A percentile compares a stretch with the other conserved stretches of the same genome.
These are phyloP conservation scores for Pestalotiopsis fici DNA, from an alignment of 2,329 filamentous ascomycete species.

Conservation along the genomic window DNA sequence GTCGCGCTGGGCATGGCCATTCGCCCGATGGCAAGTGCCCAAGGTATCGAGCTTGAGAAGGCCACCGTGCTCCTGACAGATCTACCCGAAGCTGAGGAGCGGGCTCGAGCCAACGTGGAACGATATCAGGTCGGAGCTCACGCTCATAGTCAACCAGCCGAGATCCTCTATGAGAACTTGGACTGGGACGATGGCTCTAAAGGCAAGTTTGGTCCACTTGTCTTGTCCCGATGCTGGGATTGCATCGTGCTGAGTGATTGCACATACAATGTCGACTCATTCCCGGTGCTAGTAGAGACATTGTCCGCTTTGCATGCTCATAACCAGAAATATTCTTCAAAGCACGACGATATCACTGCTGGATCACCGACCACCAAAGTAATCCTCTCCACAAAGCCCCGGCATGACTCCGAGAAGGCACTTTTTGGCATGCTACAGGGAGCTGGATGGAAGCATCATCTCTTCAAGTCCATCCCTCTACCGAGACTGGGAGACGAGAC, in stretches of 20 bases:
- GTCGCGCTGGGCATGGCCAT: conserved; percentile 45
- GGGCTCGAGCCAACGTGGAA: conserved; percentile 49
- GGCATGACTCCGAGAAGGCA: conserved; percentile 52
- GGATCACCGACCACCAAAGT: conserved; percentile 37
- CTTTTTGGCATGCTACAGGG: conserved; percentile 48
- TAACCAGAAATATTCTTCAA: conserved; percentile 27
- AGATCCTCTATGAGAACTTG: conserved; percentile 52
- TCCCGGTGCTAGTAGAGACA: conserved; percentile 55
- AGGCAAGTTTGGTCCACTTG: conserved; percentile 44
- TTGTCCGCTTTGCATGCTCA: conserved; percentile 47
- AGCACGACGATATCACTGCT: conserved; percentile 4
- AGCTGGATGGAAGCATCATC: conserved; percentile 44
- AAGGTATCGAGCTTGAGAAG: conserved; percentile 12
- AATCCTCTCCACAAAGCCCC: conserved; percentile 56
- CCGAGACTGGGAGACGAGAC: conserved; percentile 45
- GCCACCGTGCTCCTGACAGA: conserved; percentile 53
- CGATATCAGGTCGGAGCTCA: background rate
- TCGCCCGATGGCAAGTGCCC: conserved; percentile 16
- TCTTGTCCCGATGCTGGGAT: conserved; percentile 46
- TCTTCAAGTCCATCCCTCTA: conserved; percentile 43
- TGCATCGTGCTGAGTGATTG: conserved; percentile 59
- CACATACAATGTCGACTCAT: conserved; percentile 60
- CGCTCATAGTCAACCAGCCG: background rate
- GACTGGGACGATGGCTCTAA: conserved; percentile 56
- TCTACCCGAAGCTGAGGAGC: conserved; percentile 52